phyloP scores from a whole-genome alignment of 2,329 filamentous ascomycete genomes.

The Aureobasidium lini region DNA sequence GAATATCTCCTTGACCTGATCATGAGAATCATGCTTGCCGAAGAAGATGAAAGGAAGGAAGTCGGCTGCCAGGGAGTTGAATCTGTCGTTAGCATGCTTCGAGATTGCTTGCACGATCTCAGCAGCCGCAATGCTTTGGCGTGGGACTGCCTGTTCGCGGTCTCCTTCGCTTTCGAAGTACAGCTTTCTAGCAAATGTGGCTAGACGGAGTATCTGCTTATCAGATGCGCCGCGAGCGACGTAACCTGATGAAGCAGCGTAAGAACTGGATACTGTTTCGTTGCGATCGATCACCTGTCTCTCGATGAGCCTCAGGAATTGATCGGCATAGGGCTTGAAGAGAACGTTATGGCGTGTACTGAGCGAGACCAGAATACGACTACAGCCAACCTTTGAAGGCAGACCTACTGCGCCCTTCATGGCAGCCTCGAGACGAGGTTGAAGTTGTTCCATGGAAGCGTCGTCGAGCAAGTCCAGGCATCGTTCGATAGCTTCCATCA shows the following conservation, averaged over 20 bases:
- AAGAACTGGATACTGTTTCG: conserved; percentile 84
- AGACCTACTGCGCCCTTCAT: conserved; percentile 84
- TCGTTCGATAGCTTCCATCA: conserved; percentile 87
- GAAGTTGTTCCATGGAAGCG: conserved; percentile 65
- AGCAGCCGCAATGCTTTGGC: conserved; percentile 62
- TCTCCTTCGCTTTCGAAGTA: conserved; percentile 82
- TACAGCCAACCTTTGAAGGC: conserved; percentile 88
- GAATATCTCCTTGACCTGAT: conserved; percentile 72
- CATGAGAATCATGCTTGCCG: conserved; percentile 75
- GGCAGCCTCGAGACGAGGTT: conserved; percentile 63
- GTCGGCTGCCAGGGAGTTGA: conserved; percentile 64
- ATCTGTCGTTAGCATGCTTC: conserved; percentile 82
- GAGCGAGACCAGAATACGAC: conserved; percentile 74
- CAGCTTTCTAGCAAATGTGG: conserved; percentile 53
- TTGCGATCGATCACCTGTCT: conserved; percentile 85
- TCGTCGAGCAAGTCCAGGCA: conserved; percentile 79
- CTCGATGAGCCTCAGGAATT: conserved; percentile 69
- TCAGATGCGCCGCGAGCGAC: conserved; percentile 60
- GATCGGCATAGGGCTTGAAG: conserved; percentile 66
- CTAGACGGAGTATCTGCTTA: conserved; percentile 48
- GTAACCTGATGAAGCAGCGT: conserved; percentile 81
- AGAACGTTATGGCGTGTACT: conserved; percentile 70
- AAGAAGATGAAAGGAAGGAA: conserved; percentile 85
- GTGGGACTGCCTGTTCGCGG: conserved; percentile 29
- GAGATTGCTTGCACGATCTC: conserved; percentile 78